Conservation (phyloP, 129 eudicot genomes). For the Helianthus tuberosus region DNA sequence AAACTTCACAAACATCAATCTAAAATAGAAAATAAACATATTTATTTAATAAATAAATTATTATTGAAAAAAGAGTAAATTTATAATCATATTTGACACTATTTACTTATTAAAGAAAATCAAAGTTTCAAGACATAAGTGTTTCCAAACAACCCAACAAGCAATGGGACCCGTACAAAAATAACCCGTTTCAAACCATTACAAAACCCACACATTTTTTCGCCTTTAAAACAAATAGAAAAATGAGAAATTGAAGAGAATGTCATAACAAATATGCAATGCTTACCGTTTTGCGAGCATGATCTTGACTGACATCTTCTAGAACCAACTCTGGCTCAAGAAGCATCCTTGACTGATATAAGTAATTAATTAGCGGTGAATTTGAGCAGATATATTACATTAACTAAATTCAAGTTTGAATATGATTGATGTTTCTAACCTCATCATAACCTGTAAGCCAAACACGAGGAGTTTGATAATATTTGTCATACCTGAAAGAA, state of each 20-base stretch:
- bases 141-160: background rate
- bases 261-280: background rate
- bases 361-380: background rate
- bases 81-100: background rate
- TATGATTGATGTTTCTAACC: constrained; percentile 50
- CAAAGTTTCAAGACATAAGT: background rate
- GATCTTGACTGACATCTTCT: constrained; percentile 98
- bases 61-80: background rate
- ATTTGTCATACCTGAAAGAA: constrained; percentile 84
- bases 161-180: background rate
- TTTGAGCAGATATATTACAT: background rate
- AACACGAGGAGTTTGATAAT: constrained; percentile 97
- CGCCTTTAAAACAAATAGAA: background rate
- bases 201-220: background rate
- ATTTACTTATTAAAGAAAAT: background rate
- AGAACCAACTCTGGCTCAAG: constrained; percentile 88
- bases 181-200: background rate
- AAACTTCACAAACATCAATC: background rate
- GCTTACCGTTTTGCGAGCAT: constrained; percentile 95
- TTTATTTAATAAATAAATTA: background rate
- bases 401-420: too few species aligned
- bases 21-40: constrained; percentile 1
- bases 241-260: constrained; percentile 4
- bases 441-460: constrained; percentile 99
- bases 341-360: constrained; percentile 93